Evolutionary conservation across 805 yeast species (phyloP), one percentile per base, ranked within the genome.

Genomic region (Tetrapisispora pingtungensis): DNA sequence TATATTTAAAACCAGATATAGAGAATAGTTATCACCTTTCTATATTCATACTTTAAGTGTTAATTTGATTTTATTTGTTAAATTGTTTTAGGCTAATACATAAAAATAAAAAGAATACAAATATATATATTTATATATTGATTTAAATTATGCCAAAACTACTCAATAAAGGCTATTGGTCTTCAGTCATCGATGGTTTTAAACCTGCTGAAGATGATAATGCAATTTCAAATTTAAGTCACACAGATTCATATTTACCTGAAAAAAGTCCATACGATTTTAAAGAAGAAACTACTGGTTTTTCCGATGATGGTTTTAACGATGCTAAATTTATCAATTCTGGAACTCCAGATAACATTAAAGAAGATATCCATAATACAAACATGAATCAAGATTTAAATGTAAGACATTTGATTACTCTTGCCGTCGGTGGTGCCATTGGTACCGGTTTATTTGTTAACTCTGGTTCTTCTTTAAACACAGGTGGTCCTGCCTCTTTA

Each of bases 391-490:
- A 55, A 43, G 61, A 58, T 31, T 41, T 57, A n/a, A 52, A 53
- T 24, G 49, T 56, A 17, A 53, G 62, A 44, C 84, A 79, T 53
- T 58, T 80, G 54, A 78, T 78, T 51, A 78, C 81, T 75, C 73
- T 81, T 48, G 78, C 85, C 31, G 75, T 81, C 37, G 84, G 84
- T 33, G 80, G 83, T 38, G 72, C 80, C 35, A 75, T 80, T 33
- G 85, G 85, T 47, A 78, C 84, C 0, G 85, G 87, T 57, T 63
- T 80, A 45, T 78, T 81, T 49, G 74, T 80, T 43, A 84, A 84
- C 46, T 72, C 82, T 3, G 85, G 84, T 43, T 62, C 71, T 36
- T 76, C 83, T 1, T 65, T 81, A 47, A 58, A 59, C 31, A 68
- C 71, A 17, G 82, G 82, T 55, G 87, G 87, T 35, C 82, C 84